phyloP scores from a whole-genome alignment of 1,284 basidiomycete genomes.

The Amylostereum areolatum region DNA sequence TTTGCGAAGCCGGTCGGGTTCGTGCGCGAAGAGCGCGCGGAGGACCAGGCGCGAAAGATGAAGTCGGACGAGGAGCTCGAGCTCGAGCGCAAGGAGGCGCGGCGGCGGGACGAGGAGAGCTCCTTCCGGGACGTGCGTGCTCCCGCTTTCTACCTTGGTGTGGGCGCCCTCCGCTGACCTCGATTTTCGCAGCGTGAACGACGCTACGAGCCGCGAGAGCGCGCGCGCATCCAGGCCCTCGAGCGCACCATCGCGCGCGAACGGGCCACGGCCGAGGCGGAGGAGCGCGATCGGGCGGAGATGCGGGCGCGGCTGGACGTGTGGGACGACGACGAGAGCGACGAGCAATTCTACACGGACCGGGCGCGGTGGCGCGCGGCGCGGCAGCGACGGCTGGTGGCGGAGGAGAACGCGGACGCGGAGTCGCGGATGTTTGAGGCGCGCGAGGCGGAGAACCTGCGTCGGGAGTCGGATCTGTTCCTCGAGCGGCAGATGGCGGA shows the following conservation, averaged over 20 bases:
- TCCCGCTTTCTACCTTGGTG: background rate
- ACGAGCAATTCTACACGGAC: conserved; percentile 82
- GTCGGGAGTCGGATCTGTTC: conserved; percentile 84
- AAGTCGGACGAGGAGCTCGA: conserved; percentile 87
- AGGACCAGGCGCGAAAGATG: conserved; percentile 34
- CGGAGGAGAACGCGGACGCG: conserved; percentile 79
- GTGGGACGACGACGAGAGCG: conserved; percentile 90
- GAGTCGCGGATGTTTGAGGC: conserved; percentile 78
- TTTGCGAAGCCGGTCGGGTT: conserved; percentile 78
- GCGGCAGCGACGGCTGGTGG: conserved; percentile 57
- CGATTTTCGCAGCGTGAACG: conserved; percentile 60
- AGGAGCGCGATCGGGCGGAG: conserved; percentile 67
- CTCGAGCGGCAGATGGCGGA: conserved; percentile 87
- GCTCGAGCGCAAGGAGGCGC: conserved; percentile 65
- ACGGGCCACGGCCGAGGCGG: conserved; percentile 64
- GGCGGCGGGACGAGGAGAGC: conserved; percentile 71
- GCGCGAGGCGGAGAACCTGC: conserved; percentile 76
- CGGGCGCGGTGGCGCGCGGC: conserved; percentile 71
- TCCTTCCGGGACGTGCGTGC: conserved; percentile 78
- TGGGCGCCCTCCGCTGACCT: conserved; percentile 3
- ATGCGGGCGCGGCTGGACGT: conserved; percentile 69
- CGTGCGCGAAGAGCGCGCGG: conserved; percentile 56
- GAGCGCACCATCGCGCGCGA: conserved; percentile 73
- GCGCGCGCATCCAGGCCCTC: conserved; percentile 65
- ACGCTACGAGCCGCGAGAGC: conserved; percentile 76